Conservation (phyloP, 2,329 filamentous ascomycete species). For the Penicillium sp. region DNA sequence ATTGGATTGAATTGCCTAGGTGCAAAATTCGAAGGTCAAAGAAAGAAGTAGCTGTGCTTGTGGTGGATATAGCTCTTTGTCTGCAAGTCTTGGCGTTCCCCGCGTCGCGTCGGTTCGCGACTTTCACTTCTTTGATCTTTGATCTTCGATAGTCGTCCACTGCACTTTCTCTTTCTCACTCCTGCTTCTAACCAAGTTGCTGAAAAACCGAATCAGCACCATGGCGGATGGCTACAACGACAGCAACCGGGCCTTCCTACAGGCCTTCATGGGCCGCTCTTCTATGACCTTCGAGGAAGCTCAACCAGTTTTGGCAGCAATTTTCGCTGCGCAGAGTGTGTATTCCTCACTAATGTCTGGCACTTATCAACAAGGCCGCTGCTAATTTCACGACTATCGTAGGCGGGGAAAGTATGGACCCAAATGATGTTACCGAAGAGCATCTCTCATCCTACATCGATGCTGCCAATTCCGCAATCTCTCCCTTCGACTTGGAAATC, state of each 20-base stretch:
- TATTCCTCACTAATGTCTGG: neutral
- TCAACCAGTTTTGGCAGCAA: slow-evolving; percentile 72
- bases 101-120: slow-evolving; percentile 19
- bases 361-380: neutral
- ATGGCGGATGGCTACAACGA: slow-evolving; percentile 53
- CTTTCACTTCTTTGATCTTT: neutral
- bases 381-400: neutral
- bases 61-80: neutral
- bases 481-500: slow-evolving; percentile 84
- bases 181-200: neutral
- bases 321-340: slow-evolving; percentile 61
- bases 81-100: slow-evolving; percentile 14
- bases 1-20: too few relatives aligned
- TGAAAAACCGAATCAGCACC: neutral
- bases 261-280: slow-evolving; percentile 79
- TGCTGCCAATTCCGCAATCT: slow-evolving; percentile 70
- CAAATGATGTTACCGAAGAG: slow-evolving; percentile 66
- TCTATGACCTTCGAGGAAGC: slow-evolving; percentile 75
- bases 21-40: neutral
- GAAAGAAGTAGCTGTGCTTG: neutral
- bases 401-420: slow-evolving; percentile 51
- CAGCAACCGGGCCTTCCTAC: slow-evolving; percentile 82
- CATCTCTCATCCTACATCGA: slow-evolving; percentile 70
- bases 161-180: neutral
- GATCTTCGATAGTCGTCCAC: neutral